These are phyloP conservation scores for Jaapia argillacea DNA, from an alignment of 768 basidiomycete species.

Conservation along the genomic window DNA sequence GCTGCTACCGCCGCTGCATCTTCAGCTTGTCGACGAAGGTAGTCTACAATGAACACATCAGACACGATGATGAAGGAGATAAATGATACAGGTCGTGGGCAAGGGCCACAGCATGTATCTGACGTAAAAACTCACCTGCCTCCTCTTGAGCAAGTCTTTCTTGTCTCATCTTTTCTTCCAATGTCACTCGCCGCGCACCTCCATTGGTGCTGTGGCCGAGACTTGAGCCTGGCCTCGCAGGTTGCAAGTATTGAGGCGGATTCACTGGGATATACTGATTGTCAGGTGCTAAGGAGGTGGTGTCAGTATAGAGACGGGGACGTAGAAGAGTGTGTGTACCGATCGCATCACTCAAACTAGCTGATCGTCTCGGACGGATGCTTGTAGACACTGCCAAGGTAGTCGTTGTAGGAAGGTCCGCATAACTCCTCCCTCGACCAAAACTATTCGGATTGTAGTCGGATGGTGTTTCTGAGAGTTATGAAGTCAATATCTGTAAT, in stretches of 20 bases:
- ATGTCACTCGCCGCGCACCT: conserved; percentile 23
- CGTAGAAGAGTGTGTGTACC: too few species aligned
- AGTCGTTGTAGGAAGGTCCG: conserved; percentile 8
- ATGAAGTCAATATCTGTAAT: background rate
- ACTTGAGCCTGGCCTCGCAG: conserved; percentile 33
- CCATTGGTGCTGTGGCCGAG: conserved; percentile 19
- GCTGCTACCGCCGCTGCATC: too few species aligned
- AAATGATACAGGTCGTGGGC: conserved; percentile 9
- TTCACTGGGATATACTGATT: too few species aligned
- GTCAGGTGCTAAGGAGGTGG: background rate
- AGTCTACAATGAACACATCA: conserved; percentile 11
- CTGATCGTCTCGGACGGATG: conserved; percentile 63
- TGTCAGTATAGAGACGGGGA: background rate
- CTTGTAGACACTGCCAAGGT: conserved; percentile 27
- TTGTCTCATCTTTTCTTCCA: conserved; percentile 33
- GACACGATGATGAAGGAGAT: background rate
- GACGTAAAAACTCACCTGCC: conserved; percentile 23
- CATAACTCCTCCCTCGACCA: conserved; percentile 6
- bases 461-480: background rate
- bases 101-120: background rate
- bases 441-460: background rate
- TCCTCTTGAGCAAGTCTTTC: conserved; percentile 28
- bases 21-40: conserved; percentile 15
- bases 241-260: too few species aligned
- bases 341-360: conserved; percentile 60